Conservation (phyloP, 2,329 filamentous ascomycete species). For the Ophiocordyceps unilateralis region DNA sequence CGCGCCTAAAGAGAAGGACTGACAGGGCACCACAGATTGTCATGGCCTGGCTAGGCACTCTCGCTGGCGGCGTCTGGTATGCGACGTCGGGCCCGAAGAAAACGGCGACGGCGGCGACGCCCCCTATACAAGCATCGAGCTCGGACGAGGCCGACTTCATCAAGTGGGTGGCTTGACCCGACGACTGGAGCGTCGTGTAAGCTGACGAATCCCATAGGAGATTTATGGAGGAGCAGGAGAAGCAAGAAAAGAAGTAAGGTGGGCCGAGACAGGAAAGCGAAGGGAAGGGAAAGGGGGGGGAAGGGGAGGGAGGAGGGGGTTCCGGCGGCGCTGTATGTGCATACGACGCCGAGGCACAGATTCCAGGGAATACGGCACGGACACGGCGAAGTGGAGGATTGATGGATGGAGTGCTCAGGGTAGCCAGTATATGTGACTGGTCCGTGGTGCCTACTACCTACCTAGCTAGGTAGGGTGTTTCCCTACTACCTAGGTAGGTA, state of each 20-base stretch:
- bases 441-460: too few species aligned
- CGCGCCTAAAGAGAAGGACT: neutral
- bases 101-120: slow-evolving; percentile 26
- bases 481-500: too few species aligned
- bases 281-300: too few species aligned
- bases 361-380: too few species aligned
- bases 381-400: neutral
- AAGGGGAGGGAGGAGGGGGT: too few species aligned
- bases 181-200: slow-evolving; percentile 1
- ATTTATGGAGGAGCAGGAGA: slow-evolving; percentile 23
- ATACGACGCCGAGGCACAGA: too few species aligned
- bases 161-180: slow-evolving; percentile 30
- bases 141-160: slow-evolving; percentile 48
- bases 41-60: slow-evolving; percentile 34
- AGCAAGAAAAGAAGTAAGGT: slow-evolving; percentile 14
- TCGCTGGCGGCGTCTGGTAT: slow-evolving; percentile 32
- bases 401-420: neutral
- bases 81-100: slow-evolving; percentile 26
- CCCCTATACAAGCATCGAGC: slow-evolving; percentile 44
- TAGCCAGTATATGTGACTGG: too few species aligned
- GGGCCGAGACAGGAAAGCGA: neutral
- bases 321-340: too few species aligned
- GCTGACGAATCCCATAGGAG: slow-evolving; percentile 16
- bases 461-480: too few species aligned
- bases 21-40: slow-evolving; percentile 26